Percentiles rank a stretch among this genome's conserved stretches.
These are phyloP conservation scores for Ustilago trichophora DNA, from an alignment of 1,284 basidiomycete genomes.

Conservation along the genomic window DNA sequence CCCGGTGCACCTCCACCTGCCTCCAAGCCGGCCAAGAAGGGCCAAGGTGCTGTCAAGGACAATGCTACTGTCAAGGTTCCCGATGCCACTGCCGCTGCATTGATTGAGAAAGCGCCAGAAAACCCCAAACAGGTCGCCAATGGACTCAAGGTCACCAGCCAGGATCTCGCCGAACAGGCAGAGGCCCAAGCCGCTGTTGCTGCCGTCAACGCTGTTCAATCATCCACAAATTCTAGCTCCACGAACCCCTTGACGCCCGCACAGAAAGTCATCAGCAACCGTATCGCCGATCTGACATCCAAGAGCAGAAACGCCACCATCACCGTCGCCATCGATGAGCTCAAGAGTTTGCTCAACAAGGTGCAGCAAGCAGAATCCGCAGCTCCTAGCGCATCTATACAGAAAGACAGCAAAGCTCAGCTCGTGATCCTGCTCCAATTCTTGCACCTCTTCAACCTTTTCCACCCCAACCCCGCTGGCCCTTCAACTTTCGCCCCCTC, in stretches of 20 bases:
- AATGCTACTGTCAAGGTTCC: slow-evolving; percentile 20
- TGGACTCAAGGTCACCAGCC: slow-evolving; percentile 33
- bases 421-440: slow-evolving; percentile 47
- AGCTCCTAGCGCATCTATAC: slow-evolving; percentile 1
- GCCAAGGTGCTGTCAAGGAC: slow-evolving; percentile 5
- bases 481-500: slow-evolving; percentile 26
- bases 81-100: slow-evolving; percentile 29
- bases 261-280: slow-evolving; percentile 25
- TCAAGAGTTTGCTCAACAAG: slow-evolving; percentile 23
- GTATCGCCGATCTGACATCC: slow-evolving; percentile 12
- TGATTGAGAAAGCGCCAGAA: slow-evolving; percentile 29
- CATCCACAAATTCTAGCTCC: neutral
- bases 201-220: slow-evolving; percentile 25
- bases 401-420: slow-evolving; percentile 16
- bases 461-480: slow-evolving; percentile 28
- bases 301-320: slow-evolving; percentile 29
- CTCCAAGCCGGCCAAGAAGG: slow-evolving; percentile 26
- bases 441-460: slow-evolving; percentile 50
- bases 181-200: slow-evolving; percentile 39
- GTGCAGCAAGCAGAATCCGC: slow-evolving; percentile 23
- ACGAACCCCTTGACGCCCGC: slow-evolving; percentile 13
- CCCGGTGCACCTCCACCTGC: slow-evolving; percentile 41
- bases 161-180: slow-evolving; percentile 39
- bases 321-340: slow-evolving; percentile 28
- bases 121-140: slow-evolving; percentile 32